These are phyloP conservation scores for Albatrellus sp. DNA, from an alignment of 1,284 basidiomycete genomes.

Conservation along the genomic window DNA sequence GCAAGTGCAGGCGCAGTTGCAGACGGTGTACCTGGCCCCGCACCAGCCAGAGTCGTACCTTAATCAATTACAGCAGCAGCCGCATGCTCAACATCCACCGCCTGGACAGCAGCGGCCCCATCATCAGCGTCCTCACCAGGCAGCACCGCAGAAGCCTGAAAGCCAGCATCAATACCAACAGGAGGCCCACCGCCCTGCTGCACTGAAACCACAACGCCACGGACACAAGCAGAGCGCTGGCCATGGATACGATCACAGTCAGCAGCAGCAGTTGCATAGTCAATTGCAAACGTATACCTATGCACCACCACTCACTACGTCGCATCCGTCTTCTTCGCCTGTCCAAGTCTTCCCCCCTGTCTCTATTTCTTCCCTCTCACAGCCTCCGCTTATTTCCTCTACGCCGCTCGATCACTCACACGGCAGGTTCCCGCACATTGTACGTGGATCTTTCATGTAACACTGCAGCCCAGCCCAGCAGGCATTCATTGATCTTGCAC, in stretches of 20 bases:
- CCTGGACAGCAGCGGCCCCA: not conserved
- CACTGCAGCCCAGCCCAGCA: too few relatives aligned
- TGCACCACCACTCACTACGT: not conserved
- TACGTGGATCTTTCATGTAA: too few relatives aligned
- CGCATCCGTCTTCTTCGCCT: not conserved
- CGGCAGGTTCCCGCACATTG: not conserved
- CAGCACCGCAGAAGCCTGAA: too few relatives aligned
- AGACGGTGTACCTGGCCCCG: not conserved
- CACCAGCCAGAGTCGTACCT: not conserved
- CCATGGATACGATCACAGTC: conserved; percentile 7
- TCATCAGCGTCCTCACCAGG: not conserved
- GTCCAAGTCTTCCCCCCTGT: not conserved
- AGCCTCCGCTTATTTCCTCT: not conserved
- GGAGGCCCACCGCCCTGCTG: conserved; percentile 6
- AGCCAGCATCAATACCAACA: too few relatives aligned
- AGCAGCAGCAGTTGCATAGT: conserved; percentile 7
- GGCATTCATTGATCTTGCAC: not conserved
- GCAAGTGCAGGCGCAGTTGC: conserved; percentile 14
- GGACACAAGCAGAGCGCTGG: not conserved
- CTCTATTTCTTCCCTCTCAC: conserved; percentile 4
- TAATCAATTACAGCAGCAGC: conserved; percentile 1
- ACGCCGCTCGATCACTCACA: conserved; percentile 4
- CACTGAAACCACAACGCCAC: conserved; percentile 5
- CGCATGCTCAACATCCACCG: not conserved
- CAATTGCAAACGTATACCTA: conserved; percentile 2